Base-by-base conservation (phyloP, 495 filamentous ascomycete species). In the Aspergillus haitiensis region DNA sequence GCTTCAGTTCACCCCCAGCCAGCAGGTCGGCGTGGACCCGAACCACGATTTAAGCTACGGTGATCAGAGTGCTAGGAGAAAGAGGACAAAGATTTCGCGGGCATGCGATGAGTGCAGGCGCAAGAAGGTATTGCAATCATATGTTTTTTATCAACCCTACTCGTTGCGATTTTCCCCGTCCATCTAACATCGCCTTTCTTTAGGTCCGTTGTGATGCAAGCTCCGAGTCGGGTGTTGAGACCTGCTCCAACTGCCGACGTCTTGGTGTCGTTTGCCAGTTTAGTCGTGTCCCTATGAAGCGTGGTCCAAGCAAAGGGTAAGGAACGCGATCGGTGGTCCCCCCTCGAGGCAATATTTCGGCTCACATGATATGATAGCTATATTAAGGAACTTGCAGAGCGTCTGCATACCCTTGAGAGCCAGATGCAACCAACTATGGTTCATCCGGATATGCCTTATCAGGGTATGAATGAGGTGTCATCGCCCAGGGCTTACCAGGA, bases 101-200 rank as follows among this genome's bases (percentile, higher is more conserved):
- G 93, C 93, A 1, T 98, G 93, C 63, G 93, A 98, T 72, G 93
- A 98, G 67, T 98, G 93, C 68, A 84, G 93, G 51, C 83, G 93
- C 52, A 98, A 97, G 72, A 98, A 98, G 82, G 86, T 88, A 76
- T 18, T 64, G 40, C 46, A 15, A 52, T 16, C 44, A 16, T 34
- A 47, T 42, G 49, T 55, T 46, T 53, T 61, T 54, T 55, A 27
- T 27, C 21, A 27, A 27, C 47, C 36, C 52, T 53, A 48, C 33
- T 13, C 53, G 21, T 50, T 18, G 18, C 37, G 52, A 7, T 60
- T 58, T 34, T 16, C 49, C 37, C 52, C 35, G 36, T 42, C 48
- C 40, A 34, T 51, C 64, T 74, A 66, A 73, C 64, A 52, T 62
- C 44, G 39, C 61, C 46, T 37, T 57, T 58, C 13, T 40, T 47